Percentiles rank a stretch among this genome's conserved stretches.
phyloP scores from a whole-genome alignment of 257 asterid species.

The Rauvolfia tetraphylla region DNA sequence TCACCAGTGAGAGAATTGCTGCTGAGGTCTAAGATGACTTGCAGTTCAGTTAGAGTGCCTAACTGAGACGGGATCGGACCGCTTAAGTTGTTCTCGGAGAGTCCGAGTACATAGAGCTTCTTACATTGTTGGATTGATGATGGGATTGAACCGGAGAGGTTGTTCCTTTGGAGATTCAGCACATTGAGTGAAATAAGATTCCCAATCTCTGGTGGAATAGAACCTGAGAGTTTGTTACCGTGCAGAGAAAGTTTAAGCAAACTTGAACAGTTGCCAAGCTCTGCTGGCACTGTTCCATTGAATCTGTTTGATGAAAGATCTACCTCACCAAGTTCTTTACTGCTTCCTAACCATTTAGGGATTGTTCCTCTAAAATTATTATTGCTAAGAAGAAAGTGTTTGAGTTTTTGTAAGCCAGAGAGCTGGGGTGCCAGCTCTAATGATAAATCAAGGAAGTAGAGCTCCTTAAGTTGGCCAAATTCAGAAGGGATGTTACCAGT shows the following conservation, averaged over 20 bases:
- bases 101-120: conserved; percentile 77
- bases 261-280: conserved; percentile 63
- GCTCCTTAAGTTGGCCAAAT: conserved; percentile 52
- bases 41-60: conserved; percentile 66
- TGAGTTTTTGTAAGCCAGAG: conserved; percentile 42
- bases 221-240: conserved; percentile 55
- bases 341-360: conserved; percentile 71
- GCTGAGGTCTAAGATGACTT: conserved; percentile 80
- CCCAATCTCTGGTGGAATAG: conserved; percentile 71
- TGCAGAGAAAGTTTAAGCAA: conserved; percentile 61
- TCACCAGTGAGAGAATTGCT: conserved; percentile 57
- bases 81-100: conserved; percentile 56
- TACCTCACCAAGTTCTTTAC: conserved; percentile 66
- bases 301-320: conserved; percentile 68
- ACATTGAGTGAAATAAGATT: conserved; percentile 68
- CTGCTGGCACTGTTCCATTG: conserved; percentile 60
- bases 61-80: conserved; percentile 68
- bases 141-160: conserved; percentile 66
- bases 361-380: conserved; percentile 50
- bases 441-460: conserved; percentile 71
- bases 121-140: conserved; percentile 59
- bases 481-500: conserved; percentile 54
- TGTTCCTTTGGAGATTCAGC: conserved; percentile 62
- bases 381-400: conserved; percentile 61
- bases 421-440: conserved; percentile 46